Conservation (phyloP, 1,284 basidiomycete genomes). For the Irpex sp. region DNA sequence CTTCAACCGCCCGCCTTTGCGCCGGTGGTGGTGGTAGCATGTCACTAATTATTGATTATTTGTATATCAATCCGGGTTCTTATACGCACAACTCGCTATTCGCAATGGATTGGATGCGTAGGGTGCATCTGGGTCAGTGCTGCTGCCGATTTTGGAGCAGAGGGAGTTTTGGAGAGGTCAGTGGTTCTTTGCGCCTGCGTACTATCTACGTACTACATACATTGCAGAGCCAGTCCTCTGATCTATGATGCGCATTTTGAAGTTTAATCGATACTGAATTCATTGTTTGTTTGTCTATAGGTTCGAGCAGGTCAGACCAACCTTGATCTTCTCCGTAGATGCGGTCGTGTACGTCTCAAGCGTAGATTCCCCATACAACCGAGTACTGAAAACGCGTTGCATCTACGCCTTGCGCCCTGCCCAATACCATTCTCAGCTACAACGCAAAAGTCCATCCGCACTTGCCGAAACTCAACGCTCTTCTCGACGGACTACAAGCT, state of each 20-base stretch:
- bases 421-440: constrained; percentile 40
- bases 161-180: constrained; percentile 78
- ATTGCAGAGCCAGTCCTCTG: too few species aligned
- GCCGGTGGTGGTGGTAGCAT: neutral
- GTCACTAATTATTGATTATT: neutral
- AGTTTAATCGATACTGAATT: neutral
- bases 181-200: constrained; percentile 11
- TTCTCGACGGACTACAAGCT: constrained; percentile 48
- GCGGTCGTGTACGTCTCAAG: constrained; percentile 52
- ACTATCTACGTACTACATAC: too few species aligned
- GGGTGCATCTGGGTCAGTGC: constrained; percentile 80
- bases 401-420: neutral
- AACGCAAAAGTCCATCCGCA: constrained; percentile 71
- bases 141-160: constrained; percentile 84
- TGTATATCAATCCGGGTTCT: too few species aligned
- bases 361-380: too few species aligned
- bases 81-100: neutral
- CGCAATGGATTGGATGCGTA: constrained; percentile 11
- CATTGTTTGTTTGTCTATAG: constrained; percentile 28
- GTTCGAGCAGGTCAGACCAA: constrained; percentile 74
- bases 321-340: constrained; percentile 71
- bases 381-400: too few species aligned
- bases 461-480: constrained; percentile 57
- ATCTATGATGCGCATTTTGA: too few species aligned
- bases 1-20: neutral